Base-by-base conservation (phyloP, 495 filamentous ascomycete species). In the Xylaria longipes region DNA sequence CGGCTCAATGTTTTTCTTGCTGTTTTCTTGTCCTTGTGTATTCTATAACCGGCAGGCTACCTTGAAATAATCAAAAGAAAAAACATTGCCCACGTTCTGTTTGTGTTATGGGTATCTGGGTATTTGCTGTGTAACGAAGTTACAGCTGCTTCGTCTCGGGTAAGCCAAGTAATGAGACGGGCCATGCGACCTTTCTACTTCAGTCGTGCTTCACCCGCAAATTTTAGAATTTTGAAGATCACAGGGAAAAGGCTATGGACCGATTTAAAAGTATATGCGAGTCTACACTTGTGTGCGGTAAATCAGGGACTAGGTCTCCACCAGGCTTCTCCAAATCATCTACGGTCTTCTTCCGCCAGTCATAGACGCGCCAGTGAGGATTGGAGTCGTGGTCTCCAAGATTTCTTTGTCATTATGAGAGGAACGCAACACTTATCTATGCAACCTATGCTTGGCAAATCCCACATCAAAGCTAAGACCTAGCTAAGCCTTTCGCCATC, bases 321-420 rank as follows among this genome's bases (percentile, higher is more conserved):
- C 41, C 14, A 63, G 54, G 5, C 41, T 46, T 65, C 62, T 33
- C 62, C 62, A 65, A 65, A 29, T 65, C 17, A 29, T 48, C 4
- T 20, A 60, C 9, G 17, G 33, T 20, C 41, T 65, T 46, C 33
- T 65, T 65, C 62, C 62, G 41, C 27, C 62, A 65, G 41, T 65
- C 41, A 65, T 27, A 65, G 1, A 27, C 60, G 37, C 60, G 14
- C 22, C 60, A 43, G 15, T 27, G 37, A 43, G 37, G 37, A 43
- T 41, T 15, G n/a, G 22, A 63, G 20, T 43, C 33, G 57, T 33
- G 20, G 11, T 1, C 8, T 15, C 33, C 7, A 5, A 7, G 7
- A 20, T 35, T 29, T 17, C 25, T n/a, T 46, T 37, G n/a, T 37
- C 33, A n/a, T 60, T n/a, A 22, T n/a, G 33, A 2, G 31, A 31